A percentile compares a stretch with the other conserved stretches of the same genome.
These are phyloP conservation scores for Pyrenochaeta sp. DNA, from an alignment of 2,329 filamentous ascomycete species.

Conservation along the genomic window DNA sequence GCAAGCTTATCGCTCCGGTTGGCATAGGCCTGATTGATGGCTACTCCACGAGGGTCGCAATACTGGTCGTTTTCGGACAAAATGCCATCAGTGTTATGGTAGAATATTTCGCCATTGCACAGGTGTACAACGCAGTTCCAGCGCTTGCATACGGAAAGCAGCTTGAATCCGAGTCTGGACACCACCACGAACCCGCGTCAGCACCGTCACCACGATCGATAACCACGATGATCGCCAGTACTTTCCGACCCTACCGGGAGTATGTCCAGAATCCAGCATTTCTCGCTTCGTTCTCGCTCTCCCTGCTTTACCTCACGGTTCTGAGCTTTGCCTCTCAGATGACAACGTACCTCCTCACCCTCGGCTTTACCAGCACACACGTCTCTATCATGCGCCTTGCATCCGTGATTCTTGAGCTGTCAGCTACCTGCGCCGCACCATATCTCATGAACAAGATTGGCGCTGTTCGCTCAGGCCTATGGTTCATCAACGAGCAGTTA, in stretches of 20 bases:
- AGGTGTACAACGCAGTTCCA: conserved; percentile 48
- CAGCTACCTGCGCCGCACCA: conserved; percentile 68
- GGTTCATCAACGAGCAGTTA: conserved; percentile 76
- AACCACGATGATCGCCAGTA: conserved; percentile 6
- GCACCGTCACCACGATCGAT: conserved; percentile 6
- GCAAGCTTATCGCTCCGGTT: conserved; percentile 65
- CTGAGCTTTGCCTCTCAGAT: conserved; percentile 63
- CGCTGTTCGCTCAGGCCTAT: conserved; percentile 71
- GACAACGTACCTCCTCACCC: conserved; percentile 68
- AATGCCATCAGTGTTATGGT: conserved; percentile 58
- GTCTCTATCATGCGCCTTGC: conserved; percentile 64
- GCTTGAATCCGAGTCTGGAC: conserved; percentile 5
- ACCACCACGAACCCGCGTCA: conserved; percentile 9
- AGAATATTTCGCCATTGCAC: conserved; percentile 64
- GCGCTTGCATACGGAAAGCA: conserved; percentile 29
- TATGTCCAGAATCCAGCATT: conserved; percentile 66
- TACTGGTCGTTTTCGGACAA: conserved; percentile 60
- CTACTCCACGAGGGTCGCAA: conserved; percentile 59
- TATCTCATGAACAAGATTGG: conserved; percentile 61
- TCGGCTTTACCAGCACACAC: conserved; percentile 61
- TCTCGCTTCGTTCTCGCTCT: conserved; percentile 66
- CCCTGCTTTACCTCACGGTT: conserved; percentile 67
- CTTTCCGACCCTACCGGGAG: conserved; percentile 34
- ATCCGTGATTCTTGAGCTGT: conserved; percentile 65
- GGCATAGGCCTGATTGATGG: conserved; percentile 60